These are phyloP conservation scores for Bocquillonia castaneifolia DNA, from an alignment of 441 rosid species.

Conservation along the genomic window DNA sequence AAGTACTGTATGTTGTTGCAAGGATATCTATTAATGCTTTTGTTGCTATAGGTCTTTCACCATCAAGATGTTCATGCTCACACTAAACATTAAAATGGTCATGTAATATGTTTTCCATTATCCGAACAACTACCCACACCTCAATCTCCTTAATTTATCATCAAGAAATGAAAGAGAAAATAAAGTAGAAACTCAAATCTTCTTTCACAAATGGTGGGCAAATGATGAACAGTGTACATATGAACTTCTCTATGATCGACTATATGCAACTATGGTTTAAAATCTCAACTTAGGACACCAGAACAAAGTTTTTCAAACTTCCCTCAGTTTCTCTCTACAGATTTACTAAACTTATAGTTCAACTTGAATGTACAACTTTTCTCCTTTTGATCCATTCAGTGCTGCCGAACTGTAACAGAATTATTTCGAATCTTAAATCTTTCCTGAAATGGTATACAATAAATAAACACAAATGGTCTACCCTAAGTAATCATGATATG, in stretches of 20 bases:
- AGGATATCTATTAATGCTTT: neutral
- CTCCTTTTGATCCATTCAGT: neutral
- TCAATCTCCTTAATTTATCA: neutral
- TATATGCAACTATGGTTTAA: neutral
- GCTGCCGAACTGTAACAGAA: neutral
- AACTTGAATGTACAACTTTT: neutral
- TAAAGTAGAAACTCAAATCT: neutral
- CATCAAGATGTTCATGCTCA: neutral
- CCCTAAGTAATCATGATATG: neutral
- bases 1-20: neutral
- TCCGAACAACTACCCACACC: neutral
- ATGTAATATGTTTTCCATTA: neutral
- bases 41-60: neutral
- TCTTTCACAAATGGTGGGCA: neutral
- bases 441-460: neutral
- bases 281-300: neutral
- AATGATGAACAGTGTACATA: neutral
- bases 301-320: neutral
- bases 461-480: neutral
- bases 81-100: neutral
- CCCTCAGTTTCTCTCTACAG: neutral
- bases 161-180: neutral
- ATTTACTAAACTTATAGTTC: neutral
- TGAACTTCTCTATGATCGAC: neutral
- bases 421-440: neutral